Evolutionary conservation across 2,329 filamentous ascomycete species (phyloP), one percentile per base, ranked within the genome.

Genomic region (Venturia effusa): DNA sequence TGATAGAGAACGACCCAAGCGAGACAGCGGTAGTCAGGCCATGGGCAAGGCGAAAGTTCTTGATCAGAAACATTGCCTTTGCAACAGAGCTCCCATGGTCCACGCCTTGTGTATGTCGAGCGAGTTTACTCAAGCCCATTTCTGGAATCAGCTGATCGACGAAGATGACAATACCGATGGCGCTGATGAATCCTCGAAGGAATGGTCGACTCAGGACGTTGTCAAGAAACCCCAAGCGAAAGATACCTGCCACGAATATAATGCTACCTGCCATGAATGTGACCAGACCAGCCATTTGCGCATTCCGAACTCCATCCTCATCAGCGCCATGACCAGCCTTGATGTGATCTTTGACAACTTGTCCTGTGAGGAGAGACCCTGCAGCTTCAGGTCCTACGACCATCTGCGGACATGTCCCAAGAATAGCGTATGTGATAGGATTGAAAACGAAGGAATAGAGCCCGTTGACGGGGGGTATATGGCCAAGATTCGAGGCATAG

Each of bases 61-160:
- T 75, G 61, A 89, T 73, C 19, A 97, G 81, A 73, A 97, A 99
- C 5, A 85, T 74, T 34, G 97, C 79, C 76, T 97, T 97, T 66
- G 93, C 87, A 59, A 94, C 81, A 61, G 88, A 92, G 73, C 90
- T 97, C 19, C 90, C 91, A 71, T 97, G 93, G 54, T 84, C 84
- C 2, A 92, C 84, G n/a, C 83, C 81, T 1, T 79, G 78, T 2
- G 74, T 72, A 19, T 87, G 76, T 62, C 84, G 85, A 0, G 92
- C 90, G 22, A 85, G 75, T 1, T 81, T 77, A 43, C 81, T 82
- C 27, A 99, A 81, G 0, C 94, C 94, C 70, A 96, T 82, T 74
- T 97, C 92, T 0, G 93, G 92, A 62, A 97, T 89, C 55, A 96
- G 79, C 76, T 99, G 94, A 74, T 97, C 94, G 41, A 97, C 90